Conservation (phyloP, 208 protist genomes). For the Leishmania mexicana region DNA sequence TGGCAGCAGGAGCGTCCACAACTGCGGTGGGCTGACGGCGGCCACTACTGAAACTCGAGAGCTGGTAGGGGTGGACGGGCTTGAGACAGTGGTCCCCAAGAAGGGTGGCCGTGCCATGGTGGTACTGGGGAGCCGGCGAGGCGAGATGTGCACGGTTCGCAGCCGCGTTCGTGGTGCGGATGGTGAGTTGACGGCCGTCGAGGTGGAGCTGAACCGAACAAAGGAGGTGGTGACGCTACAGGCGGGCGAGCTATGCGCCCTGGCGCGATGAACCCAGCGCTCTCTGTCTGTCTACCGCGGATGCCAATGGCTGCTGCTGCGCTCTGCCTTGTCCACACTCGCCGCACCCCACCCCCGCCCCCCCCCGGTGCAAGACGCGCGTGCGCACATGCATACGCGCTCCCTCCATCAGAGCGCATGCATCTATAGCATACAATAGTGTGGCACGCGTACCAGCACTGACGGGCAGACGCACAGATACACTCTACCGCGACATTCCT, state of each 20-base stretch:
- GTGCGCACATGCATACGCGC: not conserved
- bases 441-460: not conserved
- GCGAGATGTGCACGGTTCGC: conserved; percentile 63
- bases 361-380: not conserved
- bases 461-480: not conserved
- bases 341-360: not conserved
- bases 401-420: not conserved
- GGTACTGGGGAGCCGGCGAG: conserved; percentile 56
- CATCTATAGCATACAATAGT: not conserved
- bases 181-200: conserved; percentile 42
- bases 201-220: conserved; percentile 52
- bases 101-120: conserved; percentile 63
- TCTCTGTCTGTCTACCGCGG: not conserved
- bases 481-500: not conserved
- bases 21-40: not conserved
- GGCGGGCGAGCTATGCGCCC: conserved; percentile 60
- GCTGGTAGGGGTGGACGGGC: conserved; percentile 52
- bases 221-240: conserved; percentile 39
- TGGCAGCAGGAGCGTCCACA: not conserved
- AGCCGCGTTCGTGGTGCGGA: conserved; percentile 37
- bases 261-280: conserved; percentile 12
- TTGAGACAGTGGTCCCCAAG: conserved; percentile 82
- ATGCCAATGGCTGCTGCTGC: not conserved
- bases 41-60: conserved; percentile 44
- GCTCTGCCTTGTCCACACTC: not conserved